Evolutionary conservation across 139 green algal genomes (phyloP).

Genomic region (Micromonas pusilla): DNA sequence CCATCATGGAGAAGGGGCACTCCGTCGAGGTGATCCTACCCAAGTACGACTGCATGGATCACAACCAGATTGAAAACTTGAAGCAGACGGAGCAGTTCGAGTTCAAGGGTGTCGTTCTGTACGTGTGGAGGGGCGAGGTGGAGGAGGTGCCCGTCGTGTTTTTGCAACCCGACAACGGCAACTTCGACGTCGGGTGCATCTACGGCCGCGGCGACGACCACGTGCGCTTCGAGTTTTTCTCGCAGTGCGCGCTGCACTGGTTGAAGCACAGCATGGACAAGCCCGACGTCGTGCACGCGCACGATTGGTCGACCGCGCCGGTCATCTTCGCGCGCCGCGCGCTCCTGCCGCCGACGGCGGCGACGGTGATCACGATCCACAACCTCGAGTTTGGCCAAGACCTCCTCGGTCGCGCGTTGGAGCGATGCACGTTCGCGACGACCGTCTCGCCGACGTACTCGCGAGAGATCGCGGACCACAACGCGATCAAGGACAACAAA

Average conservation of each 20-base stretch:
- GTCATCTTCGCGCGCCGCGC: conserved; percentile 10
- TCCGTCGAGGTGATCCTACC: conserved; percentile 49
- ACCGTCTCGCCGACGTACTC: conserved; percentile 49
- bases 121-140: conserved; percentile 38
- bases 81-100: background rate
- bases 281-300: conserved; percentile 22
- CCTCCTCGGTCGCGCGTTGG: conserved; percentile 59
- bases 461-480: conserved; percentile 21
- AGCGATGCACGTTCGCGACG: conserved; percentile 49
- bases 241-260: background rate
- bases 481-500: background rate
- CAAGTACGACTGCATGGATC: conserved; percentile 55
- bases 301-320: conserved; percentile 27
- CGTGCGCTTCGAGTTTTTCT: conserved; percentile 20
- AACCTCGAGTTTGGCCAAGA: conserved; percentile 60
- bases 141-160: conserved; percentile 42
- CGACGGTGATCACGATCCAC: conserved; percentile 52
- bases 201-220: conserved; percentile 30
- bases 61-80: conserved; percentile 20
- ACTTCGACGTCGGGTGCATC: conserved; percentile 28
- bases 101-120: background rate
- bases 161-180: conserved; percentile 37
- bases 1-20: conserved; percentile 45
- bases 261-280: background rate
- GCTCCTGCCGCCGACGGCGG: background rate